phyloP scores from a whole-genome alignment of 768 basidiomycete genomes.

The Boletus reticuloceps region DNA sequence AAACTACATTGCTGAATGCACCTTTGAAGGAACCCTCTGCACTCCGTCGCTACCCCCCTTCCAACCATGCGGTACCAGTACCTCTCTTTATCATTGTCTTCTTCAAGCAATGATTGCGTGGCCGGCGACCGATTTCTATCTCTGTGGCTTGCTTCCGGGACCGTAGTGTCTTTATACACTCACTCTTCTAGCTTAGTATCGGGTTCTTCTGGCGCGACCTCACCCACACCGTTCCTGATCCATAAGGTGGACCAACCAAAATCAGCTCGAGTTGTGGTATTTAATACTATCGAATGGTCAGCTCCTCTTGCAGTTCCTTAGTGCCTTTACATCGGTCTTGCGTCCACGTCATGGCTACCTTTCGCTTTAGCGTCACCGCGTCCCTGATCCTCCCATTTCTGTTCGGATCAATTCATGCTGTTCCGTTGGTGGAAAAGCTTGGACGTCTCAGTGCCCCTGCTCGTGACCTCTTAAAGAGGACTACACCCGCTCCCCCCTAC shows the following conservation, averaged over 20 bases:
- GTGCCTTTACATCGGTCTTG: not conserved
- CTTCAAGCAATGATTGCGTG: not conserved
- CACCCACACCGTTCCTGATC: slow-evolving; percentile 4
- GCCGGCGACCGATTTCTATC: not conserved
- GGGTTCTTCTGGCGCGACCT: not conserved
- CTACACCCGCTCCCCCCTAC: slow-evolving; percentile 46
- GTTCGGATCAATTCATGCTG: slow-evolving; percentile 7
- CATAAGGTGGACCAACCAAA: slow-evolving; percentile 2
- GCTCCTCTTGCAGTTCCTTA: not conserved
- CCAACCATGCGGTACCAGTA: not conserved
- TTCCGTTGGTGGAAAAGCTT: slow-evolving; percentile 24
- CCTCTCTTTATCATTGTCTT: not conserved
- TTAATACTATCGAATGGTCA: slow-evolving; percentile 6
- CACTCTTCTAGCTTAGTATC: not conserved
- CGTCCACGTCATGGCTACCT: slow-evolving; percentile 10
- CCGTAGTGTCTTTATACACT: slow-evolving; percentile 2
- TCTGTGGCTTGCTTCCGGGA: not conserved
- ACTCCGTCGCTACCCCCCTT: not conserved
- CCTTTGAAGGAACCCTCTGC: not conserved
- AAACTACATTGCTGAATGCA: not conserved
- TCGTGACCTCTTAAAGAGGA: slow-evolving; percentile 18
- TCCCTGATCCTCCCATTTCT: slow-evolving; percentile 5
- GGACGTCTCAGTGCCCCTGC: slow-evolving; percentile 16
- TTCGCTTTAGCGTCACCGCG: slow-evolving; percentile 4
- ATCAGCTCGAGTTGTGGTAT: slow-evolving; percentile 10